Evolutionary conservation across 2,329 filamentous ascomycete species (phyloP).

Genomic region (Ustulina deusta): DNA sequence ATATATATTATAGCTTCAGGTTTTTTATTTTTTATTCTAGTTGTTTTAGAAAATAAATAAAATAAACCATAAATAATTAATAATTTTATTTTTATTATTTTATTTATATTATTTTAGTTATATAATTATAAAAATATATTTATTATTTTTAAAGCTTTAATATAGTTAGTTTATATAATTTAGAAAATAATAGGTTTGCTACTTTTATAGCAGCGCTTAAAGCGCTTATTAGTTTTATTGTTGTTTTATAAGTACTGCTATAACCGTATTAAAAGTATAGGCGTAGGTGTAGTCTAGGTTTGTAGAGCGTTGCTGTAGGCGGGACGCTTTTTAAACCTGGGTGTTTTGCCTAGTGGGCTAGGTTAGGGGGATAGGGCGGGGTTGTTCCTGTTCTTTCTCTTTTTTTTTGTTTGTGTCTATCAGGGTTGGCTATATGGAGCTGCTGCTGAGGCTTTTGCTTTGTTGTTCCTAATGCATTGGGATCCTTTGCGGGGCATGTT

Average conservation of each 20-base stretch:
- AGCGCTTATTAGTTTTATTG: too few species aligned
- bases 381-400: too few species aligned
- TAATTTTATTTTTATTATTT: slow-evolving; percentile 1
- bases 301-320: too few species aligned
- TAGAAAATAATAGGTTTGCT: neutral
- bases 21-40: neutral
- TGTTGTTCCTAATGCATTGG: too few species aligned
- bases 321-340: too few species aligned
- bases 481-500: too few species aligned
- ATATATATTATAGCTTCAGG: slow-evolving; percentile 6
- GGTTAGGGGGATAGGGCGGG: too few species aligned
- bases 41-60: neutral
- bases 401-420: too few species aligned
- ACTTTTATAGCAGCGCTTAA: neutral
- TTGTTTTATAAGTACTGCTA: neutral
- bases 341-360: too few species aligned
- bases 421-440: too few species aligned
- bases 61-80: neutral
- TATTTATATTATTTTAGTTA: neutral
- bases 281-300: neutral
- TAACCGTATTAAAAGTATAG: neutral
- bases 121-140: neutral
- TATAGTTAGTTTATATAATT: neutral
- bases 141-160: neutral
- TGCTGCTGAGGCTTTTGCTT: too few species aligned